Evolutionary conservation across 306 rosid species (phyloP), one percentile per base, ranked within the genome.

Genomic region (Trichosanthes truncata): DNA sequence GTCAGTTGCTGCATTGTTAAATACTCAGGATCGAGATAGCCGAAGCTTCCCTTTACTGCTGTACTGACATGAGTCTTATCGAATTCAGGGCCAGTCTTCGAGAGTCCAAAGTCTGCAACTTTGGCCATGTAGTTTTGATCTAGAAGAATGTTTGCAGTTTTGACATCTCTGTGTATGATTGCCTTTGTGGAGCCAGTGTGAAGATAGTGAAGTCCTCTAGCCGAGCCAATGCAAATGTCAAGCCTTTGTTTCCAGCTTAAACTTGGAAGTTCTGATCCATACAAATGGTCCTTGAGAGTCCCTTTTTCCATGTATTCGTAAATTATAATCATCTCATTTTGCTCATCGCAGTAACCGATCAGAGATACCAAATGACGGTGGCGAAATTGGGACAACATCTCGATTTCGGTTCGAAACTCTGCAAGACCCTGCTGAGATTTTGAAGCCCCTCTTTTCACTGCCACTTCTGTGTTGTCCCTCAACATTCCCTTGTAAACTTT

Each of bases 1-100:
- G 93, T 89, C 53, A 91, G 86, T 25, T 85, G 90, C 53, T 88
- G 90, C 71, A 79, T 89, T 5, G 83, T 88, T 55, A 91, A 83
- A 81, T 91, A 89, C 83, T 89, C 90, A 0, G 96, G 96, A 88
- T 91, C 96, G n/a, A 91, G 90, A 79, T 89, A 91, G 69, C 96
- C 96, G 38, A 91, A 91, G 66, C 93, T 91, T 67, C 96, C 96
- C 74, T 86, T 89, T 4, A 91, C 96, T 20, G 87, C 91, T 15
- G 96, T 91, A 72, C 93, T 91, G 31, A 91, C 96, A 71, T 91
- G 89, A 2, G 88, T 85, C 73, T 85, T 48, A 18, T 89, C 88
- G 21, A 86, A 82, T 81, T 86, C 93, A 0, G 96, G 96, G 59
- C 92, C 93, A 1, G 74, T 81, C 84, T 88, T 91, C 7, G 96